Evolutionary conservation across 2,329 filamentous ascomycete genomes (phyloP).

Genomic region (Cladophialophora psammophila): DNA sequence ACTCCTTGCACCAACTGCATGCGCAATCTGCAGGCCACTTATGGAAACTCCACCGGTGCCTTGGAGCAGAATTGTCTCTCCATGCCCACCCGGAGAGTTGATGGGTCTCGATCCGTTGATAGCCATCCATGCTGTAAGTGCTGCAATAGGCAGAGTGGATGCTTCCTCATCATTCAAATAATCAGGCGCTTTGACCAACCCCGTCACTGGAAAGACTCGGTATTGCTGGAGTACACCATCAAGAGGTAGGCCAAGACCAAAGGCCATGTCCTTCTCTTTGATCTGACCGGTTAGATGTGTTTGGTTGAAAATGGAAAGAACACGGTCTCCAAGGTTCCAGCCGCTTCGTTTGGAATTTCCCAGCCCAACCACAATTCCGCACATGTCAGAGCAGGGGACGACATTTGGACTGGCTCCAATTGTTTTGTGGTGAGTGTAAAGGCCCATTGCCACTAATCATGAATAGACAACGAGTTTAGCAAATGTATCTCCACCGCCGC

Average conservation of each 20-base stretch:
- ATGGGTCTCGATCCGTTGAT: slow-evolving; percentile 58
- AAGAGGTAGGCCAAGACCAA: slow-evolving; percentile 45
- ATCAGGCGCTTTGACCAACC: slow-evolving; percentile 52
- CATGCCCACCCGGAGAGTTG: slow-evolving; percentile 51
- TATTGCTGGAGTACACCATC: slow-evolving; percentile 56
- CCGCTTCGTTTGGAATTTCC: slow-evolving; percentile 47
- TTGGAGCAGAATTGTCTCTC: slow-evolving; percentile 51
- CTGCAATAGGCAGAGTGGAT: slow-evolving; percentile 53
- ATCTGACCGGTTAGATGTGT: slow-evolving; percentile 51
- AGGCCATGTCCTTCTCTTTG: slow-evolving; percentile 46
- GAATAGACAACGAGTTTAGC: not conserved
- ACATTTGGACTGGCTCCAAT: slow-evolving; percentile 26
- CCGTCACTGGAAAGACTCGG: slow-evolving; percentile 52
- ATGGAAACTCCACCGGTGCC: slow-evolving; percentile 59
- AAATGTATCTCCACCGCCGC: not conserved
- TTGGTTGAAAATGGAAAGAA: slow-evolving; percentile 50
- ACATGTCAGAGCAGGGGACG: slow-evolving; percentile 52
- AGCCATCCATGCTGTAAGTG: slow-evolving; percentile 60
- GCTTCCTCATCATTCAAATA: slow-evolving; percentile 52
- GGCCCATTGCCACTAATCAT: slow-evolving; percentile 27
- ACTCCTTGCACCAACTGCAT: slow-evolving; percentile 57
- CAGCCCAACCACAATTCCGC: slow-evolving; percentile 50
- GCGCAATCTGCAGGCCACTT: slow-evolving; percentile 56
- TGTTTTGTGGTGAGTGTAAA: slow-evolving; percentile 32
- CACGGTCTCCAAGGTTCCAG: slow-evolving; percentile 49